Conservation (phyloP, 2,329 filamentous ascomycete species). For the Cytospora chrysosperma region DNA sequence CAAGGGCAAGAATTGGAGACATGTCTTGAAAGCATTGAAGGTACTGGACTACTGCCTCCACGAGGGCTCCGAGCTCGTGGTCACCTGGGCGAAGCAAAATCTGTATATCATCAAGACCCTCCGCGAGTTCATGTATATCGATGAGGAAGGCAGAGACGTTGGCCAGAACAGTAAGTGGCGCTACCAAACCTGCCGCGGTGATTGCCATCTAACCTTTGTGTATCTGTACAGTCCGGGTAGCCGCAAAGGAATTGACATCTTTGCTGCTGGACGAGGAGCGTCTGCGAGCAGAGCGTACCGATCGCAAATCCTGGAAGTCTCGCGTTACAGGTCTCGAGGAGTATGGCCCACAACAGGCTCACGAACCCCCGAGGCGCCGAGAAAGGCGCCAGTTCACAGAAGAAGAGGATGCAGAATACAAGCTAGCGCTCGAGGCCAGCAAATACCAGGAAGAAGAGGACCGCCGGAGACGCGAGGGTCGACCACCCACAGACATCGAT, state of each 20-base stretch:
- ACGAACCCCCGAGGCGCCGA: conserved; percentile 46
- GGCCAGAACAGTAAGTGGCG: conserved; percentile 80
- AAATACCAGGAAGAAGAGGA: conserved; percentile 95
- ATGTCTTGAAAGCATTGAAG: conserved; percentile 95
- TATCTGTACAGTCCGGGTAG: conserved; percentile 71
- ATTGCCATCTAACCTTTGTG: conserved; percentile 27
- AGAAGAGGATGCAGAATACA: conserved; percentile 89
- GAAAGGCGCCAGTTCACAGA: conserved; percentile 57
- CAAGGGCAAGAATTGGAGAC: conserved; percentile 99
- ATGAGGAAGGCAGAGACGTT: conserved; percentile 93
- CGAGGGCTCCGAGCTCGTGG: conserved; percentile 92
- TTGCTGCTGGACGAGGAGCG: conserved; percentile 93
- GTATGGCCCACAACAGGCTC: conserved; percentile 51
- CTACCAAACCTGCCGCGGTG: too few species aligned
- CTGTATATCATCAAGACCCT: conserved; percentile 98
- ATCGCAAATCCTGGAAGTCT: conserved; percentile 95
- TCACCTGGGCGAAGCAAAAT: conserved; percentile 97
- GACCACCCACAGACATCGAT: conserved; percentile 52
- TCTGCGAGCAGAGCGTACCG: conserved; percentile 82
- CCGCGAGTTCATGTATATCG: conserved; percentile 93
- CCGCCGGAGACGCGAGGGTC: conserved; percentile 66
- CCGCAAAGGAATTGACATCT: conserved; percentile 91
- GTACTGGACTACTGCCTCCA: conserved; percentile 97
- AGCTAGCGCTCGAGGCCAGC: conserved; percentile 88
- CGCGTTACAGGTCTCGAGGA: conserved; percentile 93